Percentiles rank a stretch among this genome's conserved stretches.
Evolutionary conservation across 2,329 filamentous ascomycete species (phyloP).

Genomic region (Neoscytalidium dimidiatum): DNA sequence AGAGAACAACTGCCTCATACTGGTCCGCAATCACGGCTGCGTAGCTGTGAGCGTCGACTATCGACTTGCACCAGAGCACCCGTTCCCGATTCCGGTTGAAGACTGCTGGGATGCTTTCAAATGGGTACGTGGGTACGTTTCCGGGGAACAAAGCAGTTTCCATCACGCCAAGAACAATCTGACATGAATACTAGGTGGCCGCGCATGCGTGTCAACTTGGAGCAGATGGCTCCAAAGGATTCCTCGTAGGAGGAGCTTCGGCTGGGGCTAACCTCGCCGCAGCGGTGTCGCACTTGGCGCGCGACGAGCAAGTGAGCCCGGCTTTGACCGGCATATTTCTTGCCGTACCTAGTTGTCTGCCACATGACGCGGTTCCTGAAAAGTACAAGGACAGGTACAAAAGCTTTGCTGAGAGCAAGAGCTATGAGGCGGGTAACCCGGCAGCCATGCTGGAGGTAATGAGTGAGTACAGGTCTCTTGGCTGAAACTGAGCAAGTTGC

Average conservation of each 20-base stretch:
- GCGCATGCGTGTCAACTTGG: constrained; percentile 21
- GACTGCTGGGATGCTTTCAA: constrained; percentile 39
- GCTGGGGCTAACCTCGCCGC: constrained; percentile 24
- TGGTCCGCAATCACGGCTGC: constrained; percentile 56
- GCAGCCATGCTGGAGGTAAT: not conserved
- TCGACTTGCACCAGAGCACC: constrained; percentile 60
- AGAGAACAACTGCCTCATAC: not conserved
- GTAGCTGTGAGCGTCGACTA: constrained; percentile 64
- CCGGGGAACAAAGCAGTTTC: no score
- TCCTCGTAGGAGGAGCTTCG: constrained; percentile 24
- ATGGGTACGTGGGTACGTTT: constrained; percentile 26
- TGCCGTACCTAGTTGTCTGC: constrained; percentile 20
- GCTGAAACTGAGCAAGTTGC: not conserved
- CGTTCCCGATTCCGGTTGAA: constrained; percentile 64
- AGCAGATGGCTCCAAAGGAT: constrained; percentile 22
- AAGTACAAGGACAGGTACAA: constrained; percentile 23
- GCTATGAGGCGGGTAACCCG: not conserved
- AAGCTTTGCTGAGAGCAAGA: constrained; percentile 23
- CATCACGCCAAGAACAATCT: not conserved
- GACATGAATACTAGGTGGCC: not conserved
- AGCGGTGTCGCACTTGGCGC: constrained; percentile 24
- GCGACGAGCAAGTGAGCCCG: constrained; percentile 24
- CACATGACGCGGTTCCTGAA: constrained; percentile 32
- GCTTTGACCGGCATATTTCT: constrained; percentile 25
- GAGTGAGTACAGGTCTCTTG: not conserved